Evolutionary conservation across 495 filamentous ascomycete species (phyloP).

Genomic region (Patellaria atrata): DNA sequence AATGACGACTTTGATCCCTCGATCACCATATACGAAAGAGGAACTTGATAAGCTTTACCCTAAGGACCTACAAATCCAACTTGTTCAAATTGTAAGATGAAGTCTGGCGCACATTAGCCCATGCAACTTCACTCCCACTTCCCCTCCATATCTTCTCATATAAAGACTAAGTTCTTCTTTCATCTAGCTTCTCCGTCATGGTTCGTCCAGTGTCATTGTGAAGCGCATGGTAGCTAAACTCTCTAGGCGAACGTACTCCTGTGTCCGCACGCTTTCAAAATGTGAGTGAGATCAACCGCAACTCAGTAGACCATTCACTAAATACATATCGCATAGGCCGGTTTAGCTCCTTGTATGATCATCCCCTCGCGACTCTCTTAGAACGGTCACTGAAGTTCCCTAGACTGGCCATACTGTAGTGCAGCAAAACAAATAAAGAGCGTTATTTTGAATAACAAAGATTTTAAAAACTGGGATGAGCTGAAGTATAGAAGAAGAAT

Average conservation of each 20-base stretch:
- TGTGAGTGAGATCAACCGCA: no score
- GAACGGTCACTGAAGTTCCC: no score
- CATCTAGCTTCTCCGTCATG: constrained; percentile 64
- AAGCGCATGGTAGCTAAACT: constrained; percentile 16
- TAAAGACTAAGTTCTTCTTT: background rate
- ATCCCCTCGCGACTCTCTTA: no score
- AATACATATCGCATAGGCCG: no score
- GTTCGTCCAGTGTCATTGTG: constrained; percentile 26
- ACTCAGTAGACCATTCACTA: no score
- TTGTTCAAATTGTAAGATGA: constrained; percentile 65
- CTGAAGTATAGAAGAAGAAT: constrained; percentile 67
- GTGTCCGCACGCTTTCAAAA: constrained; percentile 80
- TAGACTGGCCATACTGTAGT: constrained; percentile 86
- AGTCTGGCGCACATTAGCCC: background rate
- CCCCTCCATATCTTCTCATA: background rate
- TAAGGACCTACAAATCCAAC: constrained; percentile 57
- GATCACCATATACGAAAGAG: constrained; percentile 60
- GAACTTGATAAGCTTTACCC: constrained; percentile 81
- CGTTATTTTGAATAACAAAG: constrained; percentile 45
- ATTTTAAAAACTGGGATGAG: constrained; percentile 45
- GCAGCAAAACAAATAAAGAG: constrained; percentile 58
- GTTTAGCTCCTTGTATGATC: constrained; percentile 58
- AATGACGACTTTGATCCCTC: constrained; percentile 69
- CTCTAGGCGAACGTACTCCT: constrained; percentile 62
- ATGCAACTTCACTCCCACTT: background rate